Base-by-base conservation (phyloP, 1,284 basidiomycete genomes). In the Ceratobasidium sp. region DNA sequence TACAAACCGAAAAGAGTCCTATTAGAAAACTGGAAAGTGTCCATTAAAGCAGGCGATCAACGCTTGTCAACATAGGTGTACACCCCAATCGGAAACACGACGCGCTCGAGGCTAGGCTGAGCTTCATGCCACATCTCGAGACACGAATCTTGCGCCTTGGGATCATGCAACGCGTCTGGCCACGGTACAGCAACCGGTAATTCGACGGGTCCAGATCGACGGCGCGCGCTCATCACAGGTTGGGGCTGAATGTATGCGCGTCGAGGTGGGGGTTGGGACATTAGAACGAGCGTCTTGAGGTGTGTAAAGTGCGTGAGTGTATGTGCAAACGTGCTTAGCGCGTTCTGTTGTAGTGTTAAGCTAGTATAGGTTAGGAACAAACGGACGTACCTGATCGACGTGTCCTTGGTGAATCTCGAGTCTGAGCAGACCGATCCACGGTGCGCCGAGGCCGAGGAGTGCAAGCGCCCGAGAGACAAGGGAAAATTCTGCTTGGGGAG, bases 391-490 rank as follows among this genome's bases (percentile, higher is more conserved):
- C 22, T 31, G 49, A n/a, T 40, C 2, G 13, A 65, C n/a, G 5
- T 13, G 34, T 7, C 62, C 60, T 13, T 49, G 1, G 20, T 54
- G 47, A 2, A 52, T 17, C 22, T 65, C 47, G 22, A 65, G 17
- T n/a, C 32, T 65, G 27, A 65, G 31, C n/a, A 38, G 22, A 27
- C 35, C 49, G 27, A 65, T 52, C 25, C 10, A 29, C 27, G 62
- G 62, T 1, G 38, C 50, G 1, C 15, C 6, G n/a, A 29, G 20
- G 6, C 60, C 60, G 31, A 64, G 27, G 12, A 13, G 2, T 10
- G 49, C 12, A 31, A 64, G 35, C 22, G 22, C 40, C n/a, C n/a
- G 5, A 1, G 47, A 20, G n/a, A 35, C 13, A 20, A 22, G 22
- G 7, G 32, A 3, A 2, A 27, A 7, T 17, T 10, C 15, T 45